phyloP scores from a whole-genome alignment of 441 rosid genomes.

The Eruca vesicaria region DNA sequence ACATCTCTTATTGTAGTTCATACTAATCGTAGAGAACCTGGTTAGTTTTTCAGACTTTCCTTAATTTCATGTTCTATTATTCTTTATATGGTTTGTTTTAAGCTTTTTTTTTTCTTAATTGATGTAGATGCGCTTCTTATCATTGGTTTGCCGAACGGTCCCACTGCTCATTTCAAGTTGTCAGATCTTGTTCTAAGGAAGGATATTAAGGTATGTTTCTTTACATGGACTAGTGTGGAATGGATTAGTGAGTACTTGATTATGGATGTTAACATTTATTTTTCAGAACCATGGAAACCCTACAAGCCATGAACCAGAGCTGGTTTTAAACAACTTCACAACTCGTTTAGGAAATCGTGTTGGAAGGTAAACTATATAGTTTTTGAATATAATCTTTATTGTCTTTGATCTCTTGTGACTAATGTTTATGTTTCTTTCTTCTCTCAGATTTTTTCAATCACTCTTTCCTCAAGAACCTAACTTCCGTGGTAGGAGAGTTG shows the following conservation, averaged over 20 bases:
- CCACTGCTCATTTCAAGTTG: conserved; percentile 92
- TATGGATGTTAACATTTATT: neutral
- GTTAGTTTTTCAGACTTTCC: conserved; percentile 39
- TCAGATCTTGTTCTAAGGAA: conserved; percentile 76
- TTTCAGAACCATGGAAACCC: conserved; percentile 91
- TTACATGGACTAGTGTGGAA: neutral
- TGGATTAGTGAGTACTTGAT: conserved; percentile 6
- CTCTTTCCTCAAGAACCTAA: conserved; percentile 84
- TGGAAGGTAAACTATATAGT: conserved; percentile 57
- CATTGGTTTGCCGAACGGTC: conserved; percentile 81
- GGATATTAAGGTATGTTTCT: conserved; percentile 71
- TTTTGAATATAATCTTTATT: neutral
- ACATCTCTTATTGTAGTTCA: conserved; percentile 85
- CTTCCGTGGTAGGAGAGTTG: conserved; percentile 87
- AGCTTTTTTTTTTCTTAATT: conserved; percentile 9
- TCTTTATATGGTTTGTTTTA: neutral
- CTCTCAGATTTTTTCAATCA: conserved; percentile 67
- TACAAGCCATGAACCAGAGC: conserved; percentile 85
- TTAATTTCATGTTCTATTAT: neutral
- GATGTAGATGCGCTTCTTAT: conserved; percentile 71
- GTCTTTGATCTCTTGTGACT: neutral
- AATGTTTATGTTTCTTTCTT: neutral
- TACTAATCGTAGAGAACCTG: conserved; percentile 85
- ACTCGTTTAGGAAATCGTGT: conserved; percentile 89
- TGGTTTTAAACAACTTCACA: conserved; percentile 78